Base-by-base conservation (phyloP, 106 monocot genomes). In the Allium fistulosum region DNA sequence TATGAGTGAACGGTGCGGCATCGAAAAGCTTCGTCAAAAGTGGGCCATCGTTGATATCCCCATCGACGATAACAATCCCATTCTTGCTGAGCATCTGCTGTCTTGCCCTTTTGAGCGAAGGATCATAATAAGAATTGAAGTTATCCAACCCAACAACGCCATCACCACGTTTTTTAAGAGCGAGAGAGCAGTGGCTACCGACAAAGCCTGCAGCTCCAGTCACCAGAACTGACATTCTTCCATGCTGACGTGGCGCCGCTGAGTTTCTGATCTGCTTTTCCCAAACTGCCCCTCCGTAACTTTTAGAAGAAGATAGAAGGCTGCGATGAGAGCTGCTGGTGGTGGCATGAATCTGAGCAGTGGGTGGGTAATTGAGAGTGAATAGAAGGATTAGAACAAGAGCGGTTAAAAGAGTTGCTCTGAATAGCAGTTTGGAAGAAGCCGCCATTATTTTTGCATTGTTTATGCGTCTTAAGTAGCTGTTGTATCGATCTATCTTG, bases 61-160 rank as follows among this genome's bases (percentile, higher is more conserved):
- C 64, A 22, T 72, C 76, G 46, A 76, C 57, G 72, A 77, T 68
- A 53, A 82, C 15, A 14, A 82, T 46, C 10, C 67, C 70, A 66
- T 62, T 64, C 46, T 48, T 46, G 7, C 46, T 11, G n/a, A 82
- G 70, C 18, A 78, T 50, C 9, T 26, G 16, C 64, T 81, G 75
- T 8, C 85, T 49, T 27, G 81, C 78, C 14, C 80, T 81, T 63
- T 85, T 85, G 9, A 85, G 74, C 4, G 81, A 81, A 7, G 81
- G 77, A 62, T 81, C 81, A 51, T 85, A 85, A 68, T 85, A 85
- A 11, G 81, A 62, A 71, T 85, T 85, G 71, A 85, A 85, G 71
- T 78, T 85, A 70, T 85, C 85, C 28, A 85, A 75, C 49, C 85
- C 85, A 14, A 85, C 51, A 11, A 85, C 85, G 45, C 85, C 85